These are phyloP conservation scores for Pestalotiopsis sp. DNA, from an alignment of 2,329 filamentous ascomycete genomes.

Conservation along the genomic window DNA sequence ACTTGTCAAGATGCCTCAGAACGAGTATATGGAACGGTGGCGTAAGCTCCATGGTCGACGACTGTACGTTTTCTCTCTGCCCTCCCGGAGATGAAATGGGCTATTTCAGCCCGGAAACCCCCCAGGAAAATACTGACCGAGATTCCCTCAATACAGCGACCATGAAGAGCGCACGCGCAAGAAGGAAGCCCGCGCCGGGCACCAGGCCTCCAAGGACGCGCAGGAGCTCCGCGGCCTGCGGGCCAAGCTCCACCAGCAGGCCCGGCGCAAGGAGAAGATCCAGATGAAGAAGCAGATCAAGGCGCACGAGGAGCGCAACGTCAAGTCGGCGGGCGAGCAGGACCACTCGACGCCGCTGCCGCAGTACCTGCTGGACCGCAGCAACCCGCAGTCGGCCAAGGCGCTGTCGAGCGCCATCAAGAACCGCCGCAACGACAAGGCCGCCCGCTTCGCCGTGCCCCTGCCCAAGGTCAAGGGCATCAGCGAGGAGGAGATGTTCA, in stretches of 20 bases:
- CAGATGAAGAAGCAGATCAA: constrained; percentile 96
- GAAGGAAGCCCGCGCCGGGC: constrained; percentile 82
- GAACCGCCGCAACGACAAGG: constrained; percentile 92
- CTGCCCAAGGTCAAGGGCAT: constrained; percentile 94
- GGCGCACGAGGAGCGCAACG: constrained; percentile 92
- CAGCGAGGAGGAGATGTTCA: constrained; percentile 96
- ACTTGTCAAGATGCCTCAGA: constrained; percentile 18
- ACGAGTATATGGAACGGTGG: constrained; percentile 17
- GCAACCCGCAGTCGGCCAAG: constrained; percentile 61
- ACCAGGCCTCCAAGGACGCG: constrained; percentile 85
- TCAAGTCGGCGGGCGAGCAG: constrained; percentile 82
- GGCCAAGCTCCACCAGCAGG: constrained; percentile 92
- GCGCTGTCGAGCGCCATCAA: constrained; percentile 86
- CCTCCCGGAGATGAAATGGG: neutral
- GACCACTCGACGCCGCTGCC: constrained; percentile 82
- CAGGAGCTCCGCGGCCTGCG: constrained; percentile 91
- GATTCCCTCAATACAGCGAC: constrained; percentile 55
- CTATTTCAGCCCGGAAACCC: neutral
- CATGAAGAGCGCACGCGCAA: constrained; percentile 91
- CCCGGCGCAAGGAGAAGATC: constrained; percentile 96
- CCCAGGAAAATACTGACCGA: neutral
- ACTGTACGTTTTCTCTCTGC: neutral
- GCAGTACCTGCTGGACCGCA: constrained; percentile 91
- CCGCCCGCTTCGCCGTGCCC: constrained; percentile 89
- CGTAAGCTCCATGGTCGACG: constrained; percentile 8